Conservation (phyloP, 2,329 filamentous ascomycete genomes). For the Aspergillus eucalypticola region DNA sequence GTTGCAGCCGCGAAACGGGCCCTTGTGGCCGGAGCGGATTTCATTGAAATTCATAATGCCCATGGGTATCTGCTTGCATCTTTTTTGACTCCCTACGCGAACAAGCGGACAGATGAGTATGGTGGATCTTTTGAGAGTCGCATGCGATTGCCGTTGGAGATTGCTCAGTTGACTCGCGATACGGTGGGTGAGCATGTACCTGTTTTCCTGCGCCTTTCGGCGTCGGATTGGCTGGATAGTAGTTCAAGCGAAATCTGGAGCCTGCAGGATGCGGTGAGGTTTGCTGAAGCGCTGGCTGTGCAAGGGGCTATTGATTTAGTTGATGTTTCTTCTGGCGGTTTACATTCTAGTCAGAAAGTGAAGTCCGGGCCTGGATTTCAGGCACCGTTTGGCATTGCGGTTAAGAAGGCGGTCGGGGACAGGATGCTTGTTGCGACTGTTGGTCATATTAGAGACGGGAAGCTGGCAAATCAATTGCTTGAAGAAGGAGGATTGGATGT, state of each 20-base stretch:
- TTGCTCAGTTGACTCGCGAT: slow-evolving; percentile 62
- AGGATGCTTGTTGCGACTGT: slow-evolving; percentile 72
- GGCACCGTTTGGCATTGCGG: slow-evolving; percentile 67
- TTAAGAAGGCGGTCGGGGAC: slow-evolving; percentile 72
- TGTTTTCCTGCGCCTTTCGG: slow-evolving; percentile 71
- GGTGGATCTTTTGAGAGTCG: slow-evolving; percentile 63
- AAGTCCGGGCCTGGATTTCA: slow-evolving; percentile 66
- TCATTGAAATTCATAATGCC: slow-evolving; percentile 77
- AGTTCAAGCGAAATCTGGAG: slow-evolving; percentile 67
- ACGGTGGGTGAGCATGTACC: slow-evolving; percentile 69
- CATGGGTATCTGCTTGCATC: slow-evolving; percentile 74
- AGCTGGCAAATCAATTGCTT: slow-evolving; percentile 65
- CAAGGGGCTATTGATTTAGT: slow-evolving; percentile 74
- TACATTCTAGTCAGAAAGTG: slow-evolving; percentile 54
- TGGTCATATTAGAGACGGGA: slow-evolving; percentile 69
- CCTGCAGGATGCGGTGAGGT: slow-evolving; percentile 60
- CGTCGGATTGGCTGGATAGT: slow-evolving; percentile 72
- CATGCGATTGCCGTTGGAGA: slow-evolving; percentile 65
- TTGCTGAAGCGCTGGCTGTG: slow-evolving; percentile 67
- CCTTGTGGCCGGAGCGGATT: slow-evolving; percentile 70
- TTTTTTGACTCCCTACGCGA: slow-evolving; percentile 69
- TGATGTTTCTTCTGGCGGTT: slow-evolving; percentile 78
- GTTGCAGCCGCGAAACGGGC: slow-evolving; percentile 60
- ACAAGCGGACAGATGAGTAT: slow-evolving; percentile 63
- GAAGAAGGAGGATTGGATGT: slow-evolving; percentile 62